Conservation (phyloP, 352 stramenopile species). For the Phytophthora uliginosa region DNA sequence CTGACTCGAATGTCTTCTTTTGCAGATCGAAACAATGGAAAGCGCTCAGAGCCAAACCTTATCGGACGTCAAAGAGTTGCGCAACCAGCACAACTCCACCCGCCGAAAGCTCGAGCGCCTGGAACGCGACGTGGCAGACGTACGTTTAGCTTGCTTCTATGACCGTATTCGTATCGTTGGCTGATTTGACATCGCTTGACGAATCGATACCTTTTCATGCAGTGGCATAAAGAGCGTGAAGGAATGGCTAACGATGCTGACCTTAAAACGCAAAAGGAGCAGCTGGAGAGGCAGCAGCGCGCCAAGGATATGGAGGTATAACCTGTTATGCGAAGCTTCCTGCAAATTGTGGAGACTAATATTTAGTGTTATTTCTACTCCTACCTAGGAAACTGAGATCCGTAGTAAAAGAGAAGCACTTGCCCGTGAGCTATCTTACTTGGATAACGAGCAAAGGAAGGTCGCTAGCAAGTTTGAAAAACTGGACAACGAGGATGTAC, state of each 20-base stretch:
- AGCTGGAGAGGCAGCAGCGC: conserved; percentile 74
- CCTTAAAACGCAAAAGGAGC: conserved; percentile 69
- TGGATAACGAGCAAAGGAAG: conserved; percentile 67
- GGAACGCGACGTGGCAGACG: conserved; percentile 67
- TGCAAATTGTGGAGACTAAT: not conserved
- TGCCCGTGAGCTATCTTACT: conserved; percentile 50
- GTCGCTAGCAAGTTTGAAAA: conserved; percentile 64
- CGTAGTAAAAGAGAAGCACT: conserved; percentile 72
- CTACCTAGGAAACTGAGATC: conserved; percentile 72
- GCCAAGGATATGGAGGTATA: conserved; percentile 76
- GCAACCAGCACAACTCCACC: conserved; percentile 77
- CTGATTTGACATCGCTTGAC: too few species aligned
- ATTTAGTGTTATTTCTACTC: not conserved
- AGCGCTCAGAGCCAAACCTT: conserved; percentile 73
- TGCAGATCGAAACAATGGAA: conserved; percentile 77
- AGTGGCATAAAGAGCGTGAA: conserved; percentile 73
- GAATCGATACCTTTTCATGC: not conserved
- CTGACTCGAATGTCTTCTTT: not conserved
- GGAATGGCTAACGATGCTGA: conserved; percentile 60
- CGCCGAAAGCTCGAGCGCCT: conserved; percentile 75
- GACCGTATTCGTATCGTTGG: too few species aligned
- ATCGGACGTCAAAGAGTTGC: conserved; percentile 74
- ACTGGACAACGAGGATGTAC: conserved; percentile 83
- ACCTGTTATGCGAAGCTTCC: not conserved
- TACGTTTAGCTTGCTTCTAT: conserved; percentile 11